Evolutionary conservation across 345 rosid genomes (phyloP), one percentile per base, ranked within the genome.

Genomic region (Camelina sativa): DNA sequence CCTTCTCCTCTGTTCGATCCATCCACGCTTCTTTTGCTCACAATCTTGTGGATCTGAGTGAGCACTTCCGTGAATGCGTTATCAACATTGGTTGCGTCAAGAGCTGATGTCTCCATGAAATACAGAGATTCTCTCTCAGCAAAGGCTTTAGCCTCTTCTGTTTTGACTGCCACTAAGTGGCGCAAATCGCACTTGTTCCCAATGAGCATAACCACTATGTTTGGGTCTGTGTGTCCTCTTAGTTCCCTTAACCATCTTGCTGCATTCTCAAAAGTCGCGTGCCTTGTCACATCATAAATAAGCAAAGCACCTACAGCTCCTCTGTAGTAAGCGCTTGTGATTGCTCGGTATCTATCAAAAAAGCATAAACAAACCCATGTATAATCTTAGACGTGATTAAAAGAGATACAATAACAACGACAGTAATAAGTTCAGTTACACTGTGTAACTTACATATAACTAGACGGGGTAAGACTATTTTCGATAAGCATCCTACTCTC

Each of bases 131-230:
- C 90, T 40, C 74, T 81, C 81, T 86, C 88, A 0, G 90, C 90
- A 67, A 86, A 86, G 16, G 82, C 78, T 70, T 72, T 81, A 2
- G 82, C 88, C 15, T 86, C 87, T 62, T 86, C 86, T 2, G 85
- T 83, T 47, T 85, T 80, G 2, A 85, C 84, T 3, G 88, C 90
- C 4, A 84, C 85, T 43, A 86, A 38, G 73, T 86, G 90, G 2
- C 90, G 88, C 66, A 86, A 25, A 73, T 86, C 90, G 25, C 86
- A 78, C 81, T 86, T 86, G 86, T 86, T 86, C 7, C 90, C 90
- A 11, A 86, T 86, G n/a, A 86, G 83, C 88, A 86, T 86, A 12
- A 86, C 86, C 61, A 86, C 90, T 7, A 86, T 85, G 80, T 83
- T 86, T 38, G 86, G 81, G 15, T 86, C 90, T 0, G 90, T 86